phyloP scores from a whole-genome alignment of 176 grass and related monocot species.

The Pharus latifolius region DNA sequence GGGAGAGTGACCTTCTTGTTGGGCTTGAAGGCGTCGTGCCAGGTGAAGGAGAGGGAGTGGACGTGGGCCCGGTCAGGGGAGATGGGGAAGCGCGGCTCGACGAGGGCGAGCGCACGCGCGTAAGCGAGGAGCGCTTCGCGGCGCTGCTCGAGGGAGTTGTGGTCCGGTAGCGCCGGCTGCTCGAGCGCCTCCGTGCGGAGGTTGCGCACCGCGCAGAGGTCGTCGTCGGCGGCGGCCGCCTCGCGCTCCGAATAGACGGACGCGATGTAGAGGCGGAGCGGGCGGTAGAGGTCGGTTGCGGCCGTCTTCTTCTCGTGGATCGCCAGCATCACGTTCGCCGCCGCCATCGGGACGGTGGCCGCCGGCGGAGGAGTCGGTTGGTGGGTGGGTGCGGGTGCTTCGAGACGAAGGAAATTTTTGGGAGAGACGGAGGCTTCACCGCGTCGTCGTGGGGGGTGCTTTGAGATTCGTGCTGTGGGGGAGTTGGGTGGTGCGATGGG shows the following conservation, averaged over 20 bases:
- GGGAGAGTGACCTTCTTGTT: conserved; percentile 55
- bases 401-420: conserved; percentile 16
- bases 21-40: conserved; percentile 84
- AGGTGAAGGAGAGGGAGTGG: conserved; percentile 80
- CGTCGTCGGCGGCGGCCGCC: conserved; percentile 72
- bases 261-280: conserved; percentile 76
- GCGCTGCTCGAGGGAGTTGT: conserved; percentile 58
- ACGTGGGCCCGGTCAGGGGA: conserved; percentile 68
- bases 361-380: neutral
- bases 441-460: neutral
- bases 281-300: conserved; percentile 70
- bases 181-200: conserved; percentile 60
- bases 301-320: conserved; percentile 94
- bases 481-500: no score
- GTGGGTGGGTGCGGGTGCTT: conserved; percentile 8
- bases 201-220: conserved; percentile 61
- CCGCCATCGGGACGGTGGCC: conserved; percentile 23
- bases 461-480: conserved; percentile 19
- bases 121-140: conserved; percentile 76
- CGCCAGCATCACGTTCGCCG: conserved; percentile 84
- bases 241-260: conserved; percentile 80
- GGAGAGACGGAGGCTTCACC: neutral
- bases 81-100: conserved; percentile 93
- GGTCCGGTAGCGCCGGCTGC: conserved; percentile 29
- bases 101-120: conserved; percentile 58